Evolutionary conservation across 1,139 yeast species (phyloP).

Genomic region (Candida frijolesensis): DNA sequence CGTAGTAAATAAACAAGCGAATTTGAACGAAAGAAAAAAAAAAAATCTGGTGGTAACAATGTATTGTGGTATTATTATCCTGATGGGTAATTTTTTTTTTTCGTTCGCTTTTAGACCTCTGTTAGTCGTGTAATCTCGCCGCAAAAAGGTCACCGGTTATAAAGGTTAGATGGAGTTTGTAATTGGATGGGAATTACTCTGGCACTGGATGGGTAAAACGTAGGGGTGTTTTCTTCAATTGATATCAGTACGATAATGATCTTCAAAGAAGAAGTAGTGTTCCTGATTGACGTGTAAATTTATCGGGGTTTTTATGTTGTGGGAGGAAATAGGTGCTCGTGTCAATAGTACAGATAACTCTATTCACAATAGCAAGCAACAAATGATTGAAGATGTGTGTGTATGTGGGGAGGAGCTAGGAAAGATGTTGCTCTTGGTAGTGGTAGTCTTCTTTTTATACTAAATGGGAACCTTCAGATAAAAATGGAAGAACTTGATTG

Average conservation of each 20-base stretch:
- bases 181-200: background rate
- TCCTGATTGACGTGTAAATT: too few relatives aligned
- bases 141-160: background rate
- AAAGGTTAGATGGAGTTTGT: background rate
- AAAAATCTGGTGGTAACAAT: background rate
- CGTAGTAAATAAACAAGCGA: too few relatives aligned
- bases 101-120: too few relatives aligned
- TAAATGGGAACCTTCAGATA: background rate
- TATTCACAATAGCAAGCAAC: background rate
- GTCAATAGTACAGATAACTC: background rate
- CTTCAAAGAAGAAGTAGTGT: too few relatives aligned
- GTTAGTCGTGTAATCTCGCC: slow-evolving; percentile 1
- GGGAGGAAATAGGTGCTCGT: background rate
- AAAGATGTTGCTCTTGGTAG: background rate
- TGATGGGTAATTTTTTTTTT: background rate
- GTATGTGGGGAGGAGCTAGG: background rate
- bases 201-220: background rate
- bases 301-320: too few relatives aligned
- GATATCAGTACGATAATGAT: background rate
- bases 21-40: too few relatives aligned
- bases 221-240: background rate
- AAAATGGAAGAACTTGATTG: slow-evolving; percentile 1
- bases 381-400: background rate
- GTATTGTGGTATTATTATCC: background rate
- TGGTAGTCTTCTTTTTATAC: background rate